Conservation (phyloP, 2,329 filamentous ascomycete genomes). For the Emmonsia crescens region DNA sequence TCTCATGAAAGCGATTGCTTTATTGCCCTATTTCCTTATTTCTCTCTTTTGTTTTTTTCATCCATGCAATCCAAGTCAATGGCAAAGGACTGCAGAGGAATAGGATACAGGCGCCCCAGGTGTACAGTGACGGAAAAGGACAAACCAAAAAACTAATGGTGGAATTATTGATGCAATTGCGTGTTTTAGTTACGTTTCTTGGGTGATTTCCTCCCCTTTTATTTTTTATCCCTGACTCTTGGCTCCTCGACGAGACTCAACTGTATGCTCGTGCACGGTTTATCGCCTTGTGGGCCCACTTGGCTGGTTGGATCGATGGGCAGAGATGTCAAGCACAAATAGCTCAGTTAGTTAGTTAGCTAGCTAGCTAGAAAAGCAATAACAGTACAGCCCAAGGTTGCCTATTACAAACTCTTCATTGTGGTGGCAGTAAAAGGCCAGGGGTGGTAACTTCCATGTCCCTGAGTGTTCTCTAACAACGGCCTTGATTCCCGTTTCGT, state of each 20-base stretch:
- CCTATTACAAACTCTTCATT: not conserved
- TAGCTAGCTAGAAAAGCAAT: not conserved
- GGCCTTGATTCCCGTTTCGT: not conserved
- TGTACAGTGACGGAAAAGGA: not conserved
- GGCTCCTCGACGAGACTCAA: not conserved
- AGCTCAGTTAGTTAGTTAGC: not conserved
- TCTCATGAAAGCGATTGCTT: not conserved
- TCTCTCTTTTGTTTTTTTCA: not conserved
- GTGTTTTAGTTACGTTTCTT: not conserved
- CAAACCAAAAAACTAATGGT: not conserved
- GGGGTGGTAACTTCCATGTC: not conserved
- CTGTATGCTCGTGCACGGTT: not conserved
- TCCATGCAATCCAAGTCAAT: not conserved
- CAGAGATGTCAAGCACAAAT: not conserved
- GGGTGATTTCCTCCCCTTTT: not conserved
- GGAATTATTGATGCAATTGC: not conserved
- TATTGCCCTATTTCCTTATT: not conserved
- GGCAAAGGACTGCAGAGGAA: not conserved
- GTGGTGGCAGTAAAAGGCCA: not conserved
- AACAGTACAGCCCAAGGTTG: not conserved
- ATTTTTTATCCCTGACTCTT: not conserved
- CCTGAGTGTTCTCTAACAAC: not conserved
- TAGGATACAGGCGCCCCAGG: not conserved
- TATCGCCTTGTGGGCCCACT: not conserved
- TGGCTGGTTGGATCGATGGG: not conserved